A percentile compares a stretch with the other conserved stretches of the same genome.
Evolutionary conservation across 2,329 filamentous ascomycete species (phyloP).

Genomic region (Drechslerella dactyloides): DNA sequence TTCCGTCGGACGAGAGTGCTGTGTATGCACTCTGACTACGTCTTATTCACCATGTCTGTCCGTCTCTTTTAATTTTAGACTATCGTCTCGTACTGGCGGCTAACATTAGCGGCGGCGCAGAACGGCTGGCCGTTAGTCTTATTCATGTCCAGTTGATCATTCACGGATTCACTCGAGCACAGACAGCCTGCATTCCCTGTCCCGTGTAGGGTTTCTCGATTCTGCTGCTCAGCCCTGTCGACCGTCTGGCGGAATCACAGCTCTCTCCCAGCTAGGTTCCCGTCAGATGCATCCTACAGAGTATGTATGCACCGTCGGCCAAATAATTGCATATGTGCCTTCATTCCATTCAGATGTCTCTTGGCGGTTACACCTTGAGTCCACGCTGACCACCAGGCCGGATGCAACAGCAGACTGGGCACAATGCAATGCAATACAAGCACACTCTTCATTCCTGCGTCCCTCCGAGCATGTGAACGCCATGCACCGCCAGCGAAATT

Average conservation of each 20-base stretch:
- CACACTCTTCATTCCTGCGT: neutral
- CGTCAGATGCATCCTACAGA: too few species aligned
- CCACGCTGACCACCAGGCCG: too few species aligned
- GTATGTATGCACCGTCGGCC: slow-evolving; percentile 18
- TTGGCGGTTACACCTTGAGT: neutral
- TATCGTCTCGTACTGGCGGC: slow-evolving; percentile 29
- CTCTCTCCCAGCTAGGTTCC: slow-evolving; percentile 10
- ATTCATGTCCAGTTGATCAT: too few species aligned
- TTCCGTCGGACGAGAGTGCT: neutral
- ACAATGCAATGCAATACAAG: slow-evolving; percentile 19
- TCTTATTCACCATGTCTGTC: neutral
- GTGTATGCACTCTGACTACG: neutral
- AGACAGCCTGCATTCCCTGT: neutral
- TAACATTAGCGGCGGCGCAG: slow-evolving; percentile 7
- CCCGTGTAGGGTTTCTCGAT: neutral
- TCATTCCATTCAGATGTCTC: neutral
- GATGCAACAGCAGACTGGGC: too few species aligned
- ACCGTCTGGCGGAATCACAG: too few species aligned
- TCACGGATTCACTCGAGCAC: too few species aligned
- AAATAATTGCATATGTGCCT: slow-evolving; percentile 1
- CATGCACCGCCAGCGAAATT: too few species aligned
- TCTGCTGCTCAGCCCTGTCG: neutral
- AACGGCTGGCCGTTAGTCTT: neutral
- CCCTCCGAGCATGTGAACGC: slow-evolving; percentile 31
- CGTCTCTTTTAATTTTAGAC: slow-evolving; percentile 4